A percentile compares a stretch with the other conserved stretches of the same genome.
phyloP scores from a whole-genome alignment of 2,329 filamentous ascomycete species.

The Colletotrichum sp. region DNA sequence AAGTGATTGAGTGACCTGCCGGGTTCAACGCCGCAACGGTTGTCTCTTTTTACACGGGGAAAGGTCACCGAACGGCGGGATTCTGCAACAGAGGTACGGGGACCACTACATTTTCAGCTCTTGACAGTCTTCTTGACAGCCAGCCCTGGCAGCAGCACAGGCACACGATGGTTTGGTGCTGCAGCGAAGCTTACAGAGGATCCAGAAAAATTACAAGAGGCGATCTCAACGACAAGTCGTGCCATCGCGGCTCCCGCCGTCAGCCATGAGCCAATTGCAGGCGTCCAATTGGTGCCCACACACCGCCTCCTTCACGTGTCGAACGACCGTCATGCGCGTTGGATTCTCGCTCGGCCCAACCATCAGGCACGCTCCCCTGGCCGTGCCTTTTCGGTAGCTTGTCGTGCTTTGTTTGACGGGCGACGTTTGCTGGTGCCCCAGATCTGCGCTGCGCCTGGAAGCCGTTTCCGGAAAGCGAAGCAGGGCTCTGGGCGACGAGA shows the following conservation, averaged over 20 bases:
- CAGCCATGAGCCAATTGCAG: slow-evolving; percentile 2
- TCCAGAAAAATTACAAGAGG: slow-evolving; percentile 16
- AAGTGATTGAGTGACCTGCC: neutral
- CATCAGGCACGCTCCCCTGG: neutral
- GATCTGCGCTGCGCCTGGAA: neutral
- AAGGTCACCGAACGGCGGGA: neutral
- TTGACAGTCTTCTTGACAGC: neutral
- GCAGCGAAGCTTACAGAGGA: neutral
- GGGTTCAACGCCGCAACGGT: neutral
- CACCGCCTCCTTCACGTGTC: slow-evolving; percentile 21
- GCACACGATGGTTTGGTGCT: neutral
- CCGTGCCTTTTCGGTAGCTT: neutral
- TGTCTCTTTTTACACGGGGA: neutral
- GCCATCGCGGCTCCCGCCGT: slow-evolving; percentile 16
- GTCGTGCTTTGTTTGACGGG: neutral
- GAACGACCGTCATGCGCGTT: slow-evolving; percentile 19
- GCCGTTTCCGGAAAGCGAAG: neutral
- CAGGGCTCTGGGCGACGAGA: neutral
- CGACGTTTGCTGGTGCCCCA: neutral
- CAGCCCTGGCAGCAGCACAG: neutral
- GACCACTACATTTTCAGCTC: neutral
- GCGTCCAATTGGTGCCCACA: slow-evolving; percentile 9
- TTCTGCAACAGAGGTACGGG: neutral
- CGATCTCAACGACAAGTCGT: slow-evolving; percentile 20
- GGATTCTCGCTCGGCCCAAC: slow-evolving; percentile 2